phyloP scores from a whole-genome alignment of 1,284 basidiomycete genomes.

The Marasmius tenuissimus region DNA sequence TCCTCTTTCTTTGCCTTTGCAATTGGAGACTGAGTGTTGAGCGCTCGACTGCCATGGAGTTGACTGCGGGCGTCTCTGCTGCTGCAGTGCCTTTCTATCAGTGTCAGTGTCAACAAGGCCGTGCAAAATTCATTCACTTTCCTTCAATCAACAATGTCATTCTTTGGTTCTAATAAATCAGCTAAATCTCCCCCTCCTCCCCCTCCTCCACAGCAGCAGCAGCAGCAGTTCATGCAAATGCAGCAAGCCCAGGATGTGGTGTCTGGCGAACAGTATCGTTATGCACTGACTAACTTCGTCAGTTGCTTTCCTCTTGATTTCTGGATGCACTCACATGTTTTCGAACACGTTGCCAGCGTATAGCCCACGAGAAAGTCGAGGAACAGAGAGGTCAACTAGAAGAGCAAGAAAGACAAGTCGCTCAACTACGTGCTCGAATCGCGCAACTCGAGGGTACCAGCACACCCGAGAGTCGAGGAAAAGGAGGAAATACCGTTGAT shows the following conservation, averaged over 20 bases:
- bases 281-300: conserved; percentile 79
- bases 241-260: conserved; percentile 49
- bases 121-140: neutral
- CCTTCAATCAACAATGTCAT: neutral
- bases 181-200: neutral
- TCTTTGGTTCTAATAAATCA: neutral
- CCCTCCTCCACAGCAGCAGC: neutral
- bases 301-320: conserved; percentile 24
- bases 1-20: neutral
- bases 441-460: conserved; percentile 67
- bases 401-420: conserved; percentile 80
- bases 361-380: conserved; percentile 85
- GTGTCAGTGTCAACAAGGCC: neutral
- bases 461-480: conserved; percentile 33
- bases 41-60: neutral
- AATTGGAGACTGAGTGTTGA: too few relatives aligned
- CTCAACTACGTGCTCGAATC: conserved; percentile 67
- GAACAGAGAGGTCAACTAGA: conserved; percentile 75
- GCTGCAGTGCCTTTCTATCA: neutral
- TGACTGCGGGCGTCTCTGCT: neutral
- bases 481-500: conserved; percentile 66
- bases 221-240: conserved; percentile 23
- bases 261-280: conserved; percentile 72
- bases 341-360: conserved; percentile 46
- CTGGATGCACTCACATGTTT: too few relatives aligned